A percentile compares a stretch with the other conserved stretches of the same genome.
Evolutionary conservation across 345 rosid species (phyloP).

Genomic region (Erodium maritimum): DNA sequence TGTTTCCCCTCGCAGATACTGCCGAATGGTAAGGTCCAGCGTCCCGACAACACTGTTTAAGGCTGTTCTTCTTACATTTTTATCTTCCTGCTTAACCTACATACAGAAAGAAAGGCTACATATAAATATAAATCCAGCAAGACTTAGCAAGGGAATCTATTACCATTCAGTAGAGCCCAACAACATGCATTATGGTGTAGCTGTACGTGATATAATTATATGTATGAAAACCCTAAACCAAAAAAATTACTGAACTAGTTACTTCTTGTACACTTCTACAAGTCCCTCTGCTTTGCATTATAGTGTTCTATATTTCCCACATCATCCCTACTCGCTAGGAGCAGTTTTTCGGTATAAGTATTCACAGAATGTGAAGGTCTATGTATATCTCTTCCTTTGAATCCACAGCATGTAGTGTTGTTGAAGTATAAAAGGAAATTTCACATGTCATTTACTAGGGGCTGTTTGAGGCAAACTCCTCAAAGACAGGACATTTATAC

Average conservation of each 20-base stretch:
- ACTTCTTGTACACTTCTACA: background rate
- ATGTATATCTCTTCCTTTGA: no score
- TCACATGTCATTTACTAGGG: no score
- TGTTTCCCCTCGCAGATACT: conserved; percentile 16
- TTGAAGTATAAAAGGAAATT: no score
- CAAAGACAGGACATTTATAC: no score
- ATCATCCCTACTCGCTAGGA: no score
- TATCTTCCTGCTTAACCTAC: conserved; percentile 19
- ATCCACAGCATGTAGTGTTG: no score
- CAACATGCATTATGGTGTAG: background rate
- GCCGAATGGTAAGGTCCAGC: conserved; percentile 15
- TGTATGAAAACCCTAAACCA: background rate
- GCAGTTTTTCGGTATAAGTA: no score
- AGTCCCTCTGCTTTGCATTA: no score
- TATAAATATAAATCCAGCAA: background rate
- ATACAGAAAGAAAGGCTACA: background rate
- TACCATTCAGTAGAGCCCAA: background rate
- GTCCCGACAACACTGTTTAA: conserved; percentile 21
- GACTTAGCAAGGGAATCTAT: background rate
- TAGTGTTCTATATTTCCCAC: no score
- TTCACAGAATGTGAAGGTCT: no score
- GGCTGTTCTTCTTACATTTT: conserved; percentile 17
- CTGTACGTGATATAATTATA: background rate
- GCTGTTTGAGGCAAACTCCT: no score
- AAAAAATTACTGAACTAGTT: background rate